Conservation (phyloP, 169 alveolate species). For the Plasmodium reichenowi region DNA sequence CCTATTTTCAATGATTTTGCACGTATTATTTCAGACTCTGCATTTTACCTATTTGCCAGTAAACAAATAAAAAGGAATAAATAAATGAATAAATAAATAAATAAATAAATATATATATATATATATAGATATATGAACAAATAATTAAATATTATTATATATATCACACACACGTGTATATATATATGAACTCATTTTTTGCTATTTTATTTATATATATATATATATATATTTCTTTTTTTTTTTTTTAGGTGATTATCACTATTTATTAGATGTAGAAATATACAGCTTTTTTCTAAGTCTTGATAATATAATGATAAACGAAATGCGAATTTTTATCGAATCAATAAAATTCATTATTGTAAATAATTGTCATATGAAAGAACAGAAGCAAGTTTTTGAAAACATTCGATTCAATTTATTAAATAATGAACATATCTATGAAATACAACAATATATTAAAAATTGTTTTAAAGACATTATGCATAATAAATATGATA, state of each 20-base stretch:
- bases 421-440: constrained; percentile 29
- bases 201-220: not conserved
- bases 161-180: not conserved
- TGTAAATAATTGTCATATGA: constrained; percentile 44
- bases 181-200: not conserved
- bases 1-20: constrained; percentile 38
- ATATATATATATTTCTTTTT: too few relatives aligned
- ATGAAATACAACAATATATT: constrained; percentile 25
- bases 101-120: not conserved
- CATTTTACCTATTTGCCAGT: constrained; percentile 25
- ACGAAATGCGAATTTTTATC: constrained; percentile 62
- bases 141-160: not conserved
- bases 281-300: constrained; percentile 30
- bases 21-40: constrained; percentile 58
- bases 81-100: not conserved
- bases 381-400: constrained; percentile 32
- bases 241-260: constrained; percentile 29
- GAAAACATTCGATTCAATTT: constrained; percentile 39
- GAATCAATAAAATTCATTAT: constrained; percentile 57
- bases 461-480: constrained; percentile 60
- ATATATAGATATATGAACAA: not conserved
- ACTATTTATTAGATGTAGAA: constrained; percentile 44
- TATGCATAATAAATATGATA: constrained; percentile 47
- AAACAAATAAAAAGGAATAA: not conserved
- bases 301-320: constrained; percentile 43